Percentiles rank a stretch among this genome's conserved stretches.
These are phyloP conservation scores for Botryotinia convoluta DNA, from an alignment of 2,329 filamentous ascomycete genomes.

Conservation along the genomic window DNA sequence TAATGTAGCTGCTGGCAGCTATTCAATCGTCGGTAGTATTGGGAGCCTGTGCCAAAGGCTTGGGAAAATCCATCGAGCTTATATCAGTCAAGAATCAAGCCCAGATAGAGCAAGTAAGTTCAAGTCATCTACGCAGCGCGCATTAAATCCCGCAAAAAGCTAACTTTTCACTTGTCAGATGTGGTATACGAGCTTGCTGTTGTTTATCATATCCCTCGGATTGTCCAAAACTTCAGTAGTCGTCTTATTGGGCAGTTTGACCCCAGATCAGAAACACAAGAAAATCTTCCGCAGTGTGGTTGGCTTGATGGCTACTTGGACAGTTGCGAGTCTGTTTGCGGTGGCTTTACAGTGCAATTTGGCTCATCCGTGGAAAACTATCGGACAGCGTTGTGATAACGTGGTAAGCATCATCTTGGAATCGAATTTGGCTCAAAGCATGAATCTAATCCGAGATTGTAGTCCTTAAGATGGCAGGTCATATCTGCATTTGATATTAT, in stretches of 20 bases:
- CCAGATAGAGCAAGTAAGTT: constrained; percentile 23
- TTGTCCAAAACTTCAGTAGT: constrained; percentile 45
- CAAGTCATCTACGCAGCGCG: neutral
- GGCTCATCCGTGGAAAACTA: constrained; percentile 41
- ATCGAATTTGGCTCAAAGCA: neutral
- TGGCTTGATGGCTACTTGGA: constrained; percentile 38
- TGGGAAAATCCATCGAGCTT: constrained; percentile 26
- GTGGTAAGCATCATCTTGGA: constrained; percentile 2
- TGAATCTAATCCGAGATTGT: neutral
- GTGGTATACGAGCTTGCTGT: constrained; percentile 42
- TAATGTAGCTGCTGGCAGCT: constrained; percentile 16
- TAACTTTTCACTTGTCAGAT: constrained; percentile 31
- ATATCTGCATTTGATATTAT: constrained; percentile 43
- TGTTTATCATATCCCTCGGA: constrained; percentile 44
- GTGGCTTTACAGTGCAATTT: constrained; percentile 44
- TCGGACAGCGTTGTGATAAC: constrained; percentile 35
- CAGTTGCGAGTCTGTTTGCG: constrained; percentile 43
- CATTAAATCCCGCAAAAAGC: neutral
- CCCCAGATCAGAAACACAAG: constrained; percentile 44
- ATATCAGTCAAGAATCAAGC: constrained; percentile 15
- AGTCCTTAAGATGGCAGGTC: constrained; percentile 43
- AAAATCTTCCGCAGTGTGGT: constrained; percentile 35
- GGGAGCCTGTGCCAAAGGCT: constrained; percentile 21
- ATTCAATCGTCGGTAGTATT: constrained; percentile 22
- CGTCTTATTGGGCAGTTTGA: constrained; percentile 46